Evolutionary conservation across 1,284 basidiomycete species (phyloP).

Genomic region (Rhodofomes roseus): DNA sequence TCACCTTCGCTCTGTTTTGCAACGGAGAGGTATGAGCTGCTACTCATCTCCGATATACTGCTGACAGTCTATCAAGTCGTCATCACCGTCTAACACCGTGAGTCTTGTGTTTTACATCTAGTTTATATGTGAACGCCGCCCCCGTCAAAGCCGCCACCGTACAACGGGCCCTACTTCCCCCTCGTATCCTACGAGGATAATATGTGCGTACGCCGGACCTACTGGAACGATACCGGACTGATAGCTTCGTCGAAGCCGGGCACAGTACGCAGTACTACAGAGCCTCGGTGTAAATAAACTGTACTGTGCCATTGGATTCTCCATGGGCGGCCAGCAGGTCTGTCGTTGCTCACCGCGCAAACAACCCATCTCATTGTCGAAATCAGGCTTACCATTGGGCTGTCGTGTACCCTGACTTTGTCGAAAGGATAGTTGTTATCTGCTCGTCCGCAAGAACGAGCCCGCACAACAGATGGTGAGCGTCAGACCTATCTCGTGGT

Average conservation of each 20-base stretch:
- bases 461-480: conserved; percentile 35
- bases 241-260: conserved; percentile 12
- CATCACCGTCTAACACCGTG: conserved; percentile 21
- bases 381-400: conserved; percentile 34
- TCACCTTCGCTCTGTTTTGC: conserved; percentile 28
- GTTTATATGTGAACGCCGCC: too few relatives aligned
- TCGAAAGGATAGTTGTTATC: conserved; percentile 33
- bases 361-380: neutral
- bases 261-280: conserved; percentile 28
- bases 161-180: conserved; percentile 32
- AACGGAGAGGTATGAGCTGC: conserved; percentile 24
- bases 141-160: conserved; percentile 23
- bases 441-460: conserved; percentile 36
- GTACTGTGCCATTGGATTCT: conserved; percentile 28
- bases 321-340: conserved; percentile 32
- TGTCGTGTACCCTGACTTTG: conserved; percentile 32
- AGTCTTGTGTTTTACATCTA: too few relatives aligned
- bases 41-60: neutral
- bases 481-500: too few relatives aligned
- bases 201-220: conserved; percentile 13
- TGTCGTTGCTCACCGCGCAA: neutral
- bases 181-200: conserved; percentile 30
- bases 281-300: conserved; percentile 24
- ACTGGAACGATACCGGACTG: too few relatives aligned
- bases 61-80: conserved; percentile 16